A percentile compares a stretch with the other conserved stretches of the same genome.
phyloP scores from a whole-genome alignment of 208 protist genomes.

The Vickermania spadyakhi region DNA sequence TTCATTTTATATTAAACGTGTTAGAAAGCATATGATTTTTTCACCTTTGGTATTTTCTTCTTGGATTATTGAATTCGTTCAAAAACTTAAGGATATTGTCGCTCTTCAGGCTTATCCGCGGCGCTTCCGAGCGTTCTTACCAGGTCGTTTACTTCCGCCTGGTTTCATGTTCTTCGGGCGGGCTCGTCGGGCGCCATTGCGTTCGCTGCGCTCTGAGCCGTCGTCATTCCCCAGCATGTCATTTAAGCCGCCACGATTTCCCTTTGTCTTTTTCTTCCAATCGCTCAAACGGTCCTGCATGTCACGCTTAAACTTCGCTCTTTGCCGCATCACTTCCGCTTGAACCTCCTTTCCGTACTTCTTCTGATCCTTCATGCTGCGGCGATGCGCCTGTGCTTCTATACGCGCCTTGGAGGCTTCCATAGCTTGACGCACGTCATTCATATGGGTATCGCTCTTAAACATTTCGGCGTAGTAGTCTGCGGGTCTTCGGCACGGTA shows the following conservation, averaged over 20 bases:
- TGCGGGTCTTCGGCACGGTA: conserved; percentile 81
- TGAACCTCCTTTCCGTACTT: conserved; percentile 95
- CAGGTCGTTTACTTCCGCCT: conserved; percentile 65
- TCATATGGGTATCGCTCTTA: conserved; percentile 94
- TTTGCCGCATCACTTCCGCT: conserved; percentile 88
- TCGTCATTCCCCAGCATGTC: conserved; percentile 62
- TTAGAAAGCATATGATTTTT: too few relatives aligned
- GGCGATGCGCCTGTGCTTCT: conserved; percentile 71
- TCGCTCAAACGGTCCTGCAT: conserved; percentile 78
- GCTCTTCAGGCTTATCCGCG: too few relatives aligned
- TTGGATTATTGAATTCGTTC: too few relatives aligned
- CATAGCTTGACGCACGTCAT: conserved; percentile 82
- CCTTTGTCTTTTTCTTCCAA: conserved; percentile 80
- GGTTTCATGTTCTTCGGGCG: conserved; percentile 45
- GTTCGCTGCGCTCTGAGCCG: conserved; percentile 8
- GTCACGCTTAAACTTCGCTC: conserved; percentile 91
- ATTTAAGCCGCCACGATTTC: conserved; percentile 43
- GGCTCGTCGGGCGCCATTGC: conserved; percentile 10
- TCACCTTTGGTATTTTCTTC: too few relatives aligned
- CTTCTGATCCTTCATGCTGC: conserved; percentile 91
- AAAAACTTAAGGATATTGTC: too few relatives aligned
- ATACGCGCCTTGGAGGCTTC: conserved; percentile 74
- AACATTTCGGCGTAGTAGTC: conserved; percentile 97
- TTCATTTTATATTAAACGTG: too few relatives aligned
- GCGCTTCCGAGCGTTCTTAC: conserved; percentile 78